Evolutionary conservation across 768 basidiomycete genomes (phyloP).

Genomic region (Boletus eberwhitei): DNA sequence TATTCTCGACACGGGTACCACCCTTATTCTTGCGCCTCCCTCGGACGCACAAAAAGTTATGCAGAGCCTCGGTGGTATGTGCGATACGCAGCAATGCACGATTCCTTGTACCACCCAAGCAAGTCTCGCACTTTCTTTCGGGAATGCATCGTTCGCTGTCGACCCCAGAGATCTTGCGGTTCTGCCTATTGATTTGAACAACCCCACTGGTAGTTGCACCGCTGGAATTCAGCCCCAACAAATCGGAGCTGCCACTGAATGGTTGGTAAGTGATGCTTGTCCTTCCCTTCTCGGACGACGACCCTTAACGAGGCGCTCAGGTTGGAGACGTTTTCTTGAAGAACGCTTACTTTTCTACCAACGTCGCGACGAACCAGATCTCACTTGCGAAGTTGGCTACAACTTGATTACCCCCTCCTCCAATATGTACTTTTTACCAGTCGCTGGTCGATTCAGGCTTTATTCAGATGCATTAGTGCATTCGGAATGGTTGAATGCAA

Average conservation of each 20-base stretch:
- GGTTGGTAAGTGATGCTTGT: constrained; percentile 52
- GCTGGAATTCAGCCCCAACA: constrained; percentile 67
- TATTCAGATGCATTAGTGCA: not conserved
- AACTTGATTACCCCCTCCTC: constrained; percentile 2
- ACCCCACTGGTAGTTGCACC: constrained; percentile 58
- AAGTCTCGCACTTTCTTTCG: constrained; percentile 54
- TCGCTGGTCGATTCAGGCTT: constrained; percentile 7
- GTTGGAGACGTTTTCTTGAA: constrained; percentile 76
- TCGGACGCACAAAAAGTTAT: constrained; percentile 58
- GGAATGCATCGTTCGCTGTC: constrained; percentile 57
- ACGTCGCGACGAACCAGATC: constrained; percentile 55
- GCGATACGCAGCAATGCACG: constrained; percentile 50
- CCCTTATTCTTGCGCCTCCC: constrained; percentile 39
- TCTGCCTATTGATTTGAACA: constrained; percentile 47
- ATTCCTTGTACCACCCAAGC: constrained; percentile 63
- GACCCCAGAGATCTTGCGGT: constrained; percentile 65
- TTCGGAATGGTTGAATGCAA: constrained; percentile 1
- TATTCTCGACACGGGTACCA: constrained; percentile 56
- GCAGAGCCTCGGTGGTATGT: constrained; percentile 52
- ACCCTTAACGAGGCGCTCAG: constrained; percentile 9
- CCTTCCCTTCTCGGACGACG: not conserved
- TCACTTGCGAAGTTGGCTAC: constrained; percentile 55
- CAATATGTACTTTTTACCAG: not conserved
- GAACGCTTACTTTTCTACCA: constrained; percentile 70
- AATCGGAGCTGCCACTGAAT: constrained; percentile 56